Base-by-base conservation (phyloP, 306 rosid genomes). In the Begonia fuchsioides region DNA sequence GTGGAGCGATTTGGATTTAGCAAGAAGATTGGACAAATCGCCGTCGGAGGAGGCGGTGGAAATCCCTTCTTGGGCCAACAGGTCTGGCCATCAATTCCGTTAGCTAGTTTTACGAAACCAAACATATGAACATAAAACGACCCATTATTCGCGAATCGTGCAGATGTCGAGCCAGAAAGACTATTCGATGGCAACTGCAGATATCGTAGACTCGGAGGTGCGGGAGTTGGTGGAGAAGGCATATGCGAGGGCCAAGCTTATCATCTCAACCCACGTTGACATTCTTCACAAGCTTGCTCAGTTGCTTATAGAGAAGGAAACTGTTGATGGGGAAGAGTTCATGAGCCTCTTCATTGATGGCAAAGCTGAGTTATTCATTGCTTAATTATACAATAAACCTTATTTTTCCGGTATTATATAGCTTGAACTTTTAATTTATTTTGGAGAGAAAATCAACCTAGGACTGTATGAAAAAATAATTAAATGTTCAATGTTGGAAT, bases 1-100 rank as follows among this genome's bases (percentile, higher is more conserved):
- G 96, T 92, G 1, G 98, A 92, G 75, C 82, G 98, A 68, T 85
- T 85, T 57, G 98, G 98, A 38, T 92, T 92, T 82, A 92, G 96
- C 80, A 92, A 85, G 58, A 92, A 73, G 72, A 85, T 92, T 17
- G 98, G 98, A 43, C 98, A 92, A 66, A 60, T 85, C 35, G 98
- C 98, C 20, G 74, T 85, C 11, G 96, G 98, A 1, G 87, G 86
- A 13, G 64, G 90, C 38, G 98, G 98, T 2, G 98, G 98, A 67
- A 82, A 92, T 56, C 98, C 98, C 51, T 92, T 92, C 79, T 66
- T 92, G 68, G 98, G 98, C 59, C 98, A 92, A 72, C 88, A 82
- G 96, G 98, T 85, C 69, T 54, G 32, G 6, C 6, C 3, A 1
- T 26, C 6, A 26, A 26, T 7, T n/a, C n/a, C n/a, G n/a, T n/a